Conservation (phyloP, 2,329 filamentous ascomycete genomes). For the Fusarium nurragi region DNA sequence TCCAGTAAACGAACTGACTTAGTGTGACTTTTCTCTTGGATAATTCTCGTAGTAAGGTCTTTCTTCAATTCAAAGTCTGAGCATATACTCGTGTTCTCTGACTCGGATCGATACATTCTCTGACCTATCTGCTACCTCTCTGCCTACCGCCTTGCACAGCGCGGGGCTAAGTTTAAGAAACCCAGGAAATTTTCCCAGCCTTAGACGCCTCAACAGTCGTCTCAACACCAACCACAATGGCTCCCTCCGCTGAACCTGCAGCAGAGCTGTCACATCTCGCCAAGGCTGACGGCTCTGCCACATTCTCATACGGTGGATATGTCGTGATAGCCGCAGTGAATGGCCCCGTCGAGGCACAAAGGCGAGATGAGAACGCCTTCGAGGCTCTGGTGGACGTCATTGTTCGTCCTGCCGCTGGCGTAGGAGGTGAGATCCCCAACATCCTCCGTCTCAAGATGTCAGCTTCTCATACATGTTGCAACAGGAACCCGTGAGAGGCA, state of each 20-base stretch:
- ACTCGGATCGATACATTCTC: neutral
- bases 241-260: constrained; percentile 57
- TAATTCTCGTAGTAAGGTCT: neutral
- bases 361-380: constrained; percentile 90
- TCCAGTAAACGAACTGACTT: constrained; percentile 3
- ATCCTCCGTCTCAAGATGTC: neutral
- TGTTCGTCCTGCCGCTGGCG: constrained; percentile 84
- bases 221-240: constrained; percentile 52
- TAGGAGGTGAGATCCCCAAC: constrained; percentile 69
- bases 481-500: constrained; percentile 79
- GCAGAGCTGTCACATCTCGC: constrained; percentile 68
- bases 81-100: neutral
- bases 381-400: constrained; percentile 91
- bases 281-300: constrained; percentile 82
- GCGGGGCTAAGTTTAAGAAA: constrained; percentile 11
- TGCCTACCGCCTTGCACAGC: neutral
- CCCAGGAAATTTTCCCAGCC: constrained; percentile 34
- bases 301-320: constrained; percentile 79
- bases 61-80: neutral
- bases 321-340: constrained; percentile 87
- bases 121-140: neutral
- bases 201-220: constrained; percentile 4
- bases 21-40: neutral
- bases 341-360: constrained; percentile 88
- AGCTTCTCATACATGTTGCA: constrained; percentile 30